These are phyloP conservation scores for Mollisia scopiformis DNA, from an alignment of 2,329 filamentous ascomycete genomes.

Conservation along the genomic window DNA sequence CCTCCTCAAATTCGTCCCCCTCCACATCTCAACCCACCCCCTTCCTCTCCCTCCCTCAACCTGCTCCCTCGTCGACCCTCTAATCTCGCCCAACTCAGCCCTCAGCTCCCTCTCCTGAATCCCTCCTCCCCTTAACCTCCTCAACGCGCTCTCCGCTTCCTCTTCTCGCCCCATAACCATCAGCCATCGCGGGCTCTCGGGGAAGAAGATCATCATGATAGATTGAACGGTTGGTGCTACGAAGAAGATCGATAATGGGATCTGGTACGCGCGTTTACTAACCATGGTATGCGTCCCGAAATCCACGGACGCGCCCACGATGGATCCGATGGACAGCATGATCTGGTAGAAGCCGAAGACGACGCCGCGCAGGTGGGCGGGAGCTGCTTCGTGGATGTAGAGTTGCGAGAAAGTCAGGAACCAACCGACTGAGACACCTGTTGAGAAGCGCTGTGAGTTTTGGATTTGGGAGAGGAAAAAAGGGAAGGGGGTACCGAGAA, in stretches of 20 bases:
- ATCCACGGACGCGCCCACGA: slow-evolving; percentile 40
- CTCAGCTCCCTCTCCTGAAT: slow-evolving; percentile 20
- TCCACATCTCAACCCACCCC: slow-evolving; percentile 43
- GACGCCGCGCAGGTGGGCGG: slow-evolving; percentile 49
- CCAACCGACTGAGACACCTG: slow-evolving; percentile 43
- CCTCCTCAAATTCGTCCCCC: slow-evolving; percentile 45
- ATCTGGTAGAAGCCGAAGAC: slow-evolving; percentile 51
- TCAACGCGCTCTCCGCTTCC: slow-evolving; percentile 55
- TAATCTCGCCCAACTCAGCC: slow-evolving; percentile 21
- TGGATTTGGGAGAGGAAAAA: background rate
- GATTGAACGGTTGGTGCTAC: slow-evolving; percentile 51
- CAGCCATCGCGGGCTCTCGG: slow-evolving; percentile 59
- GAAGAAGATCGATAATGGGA: slow-evolving; percentile 36
- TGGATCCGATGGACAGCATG: slow-evolving; percentile 51
- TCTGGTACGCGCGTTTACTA: slow-evolving; percentile 36
- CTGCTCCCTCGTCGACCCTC: slow-evolving; percentile 28
- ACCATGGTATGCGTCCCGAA: slow-evolving; percentile 38
- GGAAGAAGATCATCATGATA: slow-evolving; percentile 50
- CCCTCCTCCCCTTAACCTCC: slow-evolving; percentile 11
- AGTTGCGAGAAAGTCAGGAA: slow-evolving; percentile 51
- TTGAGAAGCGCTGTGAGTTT: too few relatives aligned
- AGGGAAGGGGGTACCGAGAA: slow-evolving; percentile 37
- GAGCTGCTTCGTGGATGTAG: slow-evolving; percentile 50
- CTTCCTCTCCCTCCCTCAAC: slow-evolving; percentile 45
- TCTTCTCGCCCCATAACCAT: slow-evolving; percentile 57